A percentile compares a stretch with the other conserved stretches of the same genome.
Evolutionary conservation across 225 moss, liverwort and hornwort species (phyloP).

Genomic region (Neckera pumila): DNA sequence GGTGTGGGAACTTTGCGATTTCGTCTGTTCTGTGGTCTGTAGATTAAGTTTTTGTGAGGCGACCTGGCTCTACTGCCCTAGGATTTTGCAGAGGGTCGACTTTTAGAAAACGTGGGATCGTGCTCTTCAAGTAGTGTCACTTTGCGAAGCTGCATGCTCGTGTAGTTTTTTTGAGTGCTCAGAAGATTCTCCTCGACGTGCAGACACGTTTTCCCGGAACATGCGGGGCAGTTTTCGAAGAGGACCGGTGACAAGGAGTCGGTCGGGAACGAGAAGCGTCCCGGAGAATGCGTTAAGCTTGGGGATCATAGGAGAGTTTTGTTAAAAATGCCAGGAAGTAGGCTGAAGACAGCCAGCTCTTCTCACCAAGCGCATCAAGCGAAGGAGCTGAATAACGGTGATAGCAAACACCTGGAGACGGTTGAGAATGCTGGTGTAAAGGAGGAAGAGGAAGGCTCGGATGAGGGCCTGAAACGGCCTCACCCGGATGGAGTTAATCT

Average conservation of each 20-base stretch:
- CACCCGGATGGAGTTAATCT: conserved; percentile 66
- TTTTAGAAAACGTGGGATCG: not conserved
- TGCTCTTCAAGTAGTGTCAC: not conserved
- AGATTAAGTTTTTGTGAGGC: not conserved
- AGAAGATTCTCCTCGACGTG: conserved; percentile 5
- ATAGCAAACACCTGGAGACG: conserved; percentile 43
- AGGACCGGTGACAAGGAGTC: conserved; percentile 60
- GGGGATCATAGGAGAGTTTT: conserved; percentile 60
- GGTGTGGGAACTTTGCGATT: not conserved
- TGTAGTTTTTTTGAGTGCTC: not conserved
- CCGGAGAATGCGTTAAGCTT: conserved; percentile 48
- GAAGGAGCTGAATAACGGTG: conserved; percentile 57
- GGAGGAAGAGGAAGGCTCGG: conserved; percentile 44
- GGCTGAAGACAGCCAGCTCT: conserved; percentile 35
- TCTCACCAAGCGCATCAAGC: conserved; percentile 51
- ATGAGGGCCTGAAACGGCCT: conserved; percentile 47
- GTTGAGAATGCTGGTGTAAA: conserved; percentile 46
- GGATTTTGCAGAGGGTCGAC: not conserved
- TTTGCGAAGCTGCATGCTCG: not conserved
- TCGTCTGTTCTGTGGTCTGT: not conserved
- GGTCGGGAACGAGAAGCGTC: conserved; percentile 63
- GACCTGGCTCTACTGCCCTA: conserved; percentile 7
- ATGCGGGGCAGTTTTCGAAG: conserved; percentile 51
- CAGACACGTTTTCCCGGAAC: conserved; percentile 79
- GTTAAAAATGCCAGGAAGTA: conserved; percentile 83